A percentile compares a stretch with the other conserved stretches of the same genome.
These are phyloP conservation scores for Podaxis sp. DNA, from an alignment of 768 basidiomycete species.

Conservation along the genomic window DNA sequence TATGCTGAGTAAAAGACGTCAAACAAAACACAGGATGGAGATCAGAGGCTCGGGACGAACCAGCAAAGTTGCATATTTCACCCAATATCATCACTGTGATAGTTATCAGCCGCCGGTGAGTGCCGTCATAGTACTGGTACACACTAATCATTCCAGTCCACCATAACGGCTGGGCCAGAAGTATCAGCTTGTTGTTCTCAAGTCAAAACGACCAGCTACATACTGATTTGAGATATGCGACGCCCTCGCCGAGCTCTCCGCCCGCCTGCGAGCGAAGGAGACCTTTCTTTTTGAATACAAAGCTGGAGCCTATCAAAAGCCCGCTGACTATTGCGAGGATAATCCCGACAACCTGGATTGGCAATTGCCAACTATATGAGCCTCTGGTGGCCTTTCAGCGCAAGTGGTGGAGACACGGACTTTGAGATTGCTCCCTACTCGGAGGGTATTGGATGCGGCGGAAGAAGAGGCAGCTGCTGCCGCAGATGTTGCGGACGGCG, in stretches of 20 bases:
- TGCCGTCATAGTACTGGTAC: conserved; percentile 23
- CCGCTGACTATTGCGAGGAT: conserved; percentile 77
- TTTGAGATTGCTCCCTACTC: conserved; percentile 49
- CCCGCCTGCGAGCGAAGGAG: conserved; percentile 80
- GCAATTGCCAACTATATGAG: conserved; percentile 7
- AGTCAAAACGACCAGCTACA: conserved; percentile 27
- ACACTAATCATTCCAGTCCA: conserved; percentile 90
- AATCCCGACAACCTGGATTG: conserved; percentile 65
- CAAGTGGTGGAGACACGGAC: conserved; percentile 24
- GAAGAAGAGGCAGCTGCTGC: conserved; percentile 41
- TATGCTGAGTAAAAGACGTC: conserved; percentile 48
- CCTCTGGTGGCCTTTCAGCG: not conserved
- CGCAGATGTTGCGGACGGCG: conserved; percentile 31
- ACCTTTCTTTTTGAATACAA: conserved; percentile 99
- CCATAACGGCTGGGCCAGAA: conserved; percentile 68
- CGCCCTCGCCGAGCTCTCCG: conserved; percentile 77
- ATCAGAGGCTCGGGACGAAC: conserved; percentile 40
- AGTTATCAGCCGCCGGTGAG: not conserved
- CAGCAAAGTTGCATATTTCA: conserved; percentile 83
- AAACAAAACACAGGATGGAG: conserved; percentile 17
- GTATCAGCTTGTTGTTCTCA: conserved; percentile 15
- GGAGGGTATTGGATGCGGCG: conserved; percentile 31
- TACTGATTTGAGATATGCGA: conserved; percentile 93
- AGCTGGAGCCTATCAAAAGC: conserved; percentile 85
- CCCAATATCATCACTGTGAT: conserved; percentile 86